A percentile compares a stretch with the other conserved stretches of the same genome.
Evolutionary conservation across 768 basidiomycete species (phyloP).

Genomic region (Auriscalpium orientale): DNA sequence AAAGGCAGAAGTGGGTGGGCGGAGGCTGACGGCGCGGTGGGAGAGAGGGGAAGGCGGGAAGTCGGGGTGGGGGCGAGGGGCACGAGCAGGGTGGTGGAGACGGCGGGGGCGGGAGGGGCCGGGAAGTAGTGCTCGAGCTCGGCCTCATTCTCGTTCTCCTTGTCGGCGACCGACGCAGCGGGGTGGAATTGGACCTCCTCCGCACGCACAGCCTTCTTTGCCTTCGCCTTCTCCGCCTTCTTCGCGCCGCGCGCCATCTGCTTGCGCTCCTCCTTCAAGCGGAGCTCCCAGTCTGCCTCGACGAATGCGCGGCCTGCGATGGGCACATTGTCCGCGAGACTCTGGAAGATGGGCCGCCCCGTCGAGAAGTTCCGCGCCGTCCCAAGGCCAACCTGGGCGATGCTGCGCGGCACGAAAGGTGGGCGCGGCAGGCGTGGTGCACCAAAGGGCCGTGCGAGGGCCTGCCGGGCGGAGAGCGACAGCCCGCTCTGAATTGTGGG

Average conservation of each 20-base stretch:
- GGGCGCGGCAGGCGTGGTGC: conserved; percentile 53
- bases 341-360: conserved; percentile 69
- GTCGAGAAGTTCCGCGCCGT: conserved; percentile 70
- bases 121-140: conserved; percentile 62
- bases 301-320: conserved; percentile 66
- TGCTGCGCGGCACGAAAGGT: conserved; percentile 37
- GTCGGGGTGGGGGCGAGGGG: conserved; percentile 74
- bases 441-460: conserved; percentile 39
- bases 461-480: conserved; percentile 47
- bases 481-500: conserved; percentile 45
- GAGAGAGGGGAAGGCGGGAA: conserved; percentile 49
- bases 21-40: conserved; percentile 17
- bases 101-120: conserved; percentile 24
- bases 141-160: conserved; percentile 22
- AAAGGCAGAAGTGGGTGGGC: conserved; percentile 44
- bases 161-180: conserved; percentile 20
- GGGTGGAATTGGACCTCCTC: conserved; percentile 15
- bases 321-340: conserved; percentile 65
- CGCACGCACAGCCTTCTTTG: conserved; percentile 18
- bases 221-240: conserved; percentile 20
- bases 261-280: conserved; percentile 37
- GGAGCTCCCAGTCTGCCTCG: conserved; percentile 65
- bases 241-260: conserved; percentile 17
- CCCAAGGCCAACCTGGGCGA: conserved; percentile 69
- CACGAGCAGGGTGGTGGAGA: conserved; percentile 63